Evolutionary conservation across 2,329 filamentous ascomycete species (phyloP).

Genomic region (Paecilomyces formosus): DNA sequence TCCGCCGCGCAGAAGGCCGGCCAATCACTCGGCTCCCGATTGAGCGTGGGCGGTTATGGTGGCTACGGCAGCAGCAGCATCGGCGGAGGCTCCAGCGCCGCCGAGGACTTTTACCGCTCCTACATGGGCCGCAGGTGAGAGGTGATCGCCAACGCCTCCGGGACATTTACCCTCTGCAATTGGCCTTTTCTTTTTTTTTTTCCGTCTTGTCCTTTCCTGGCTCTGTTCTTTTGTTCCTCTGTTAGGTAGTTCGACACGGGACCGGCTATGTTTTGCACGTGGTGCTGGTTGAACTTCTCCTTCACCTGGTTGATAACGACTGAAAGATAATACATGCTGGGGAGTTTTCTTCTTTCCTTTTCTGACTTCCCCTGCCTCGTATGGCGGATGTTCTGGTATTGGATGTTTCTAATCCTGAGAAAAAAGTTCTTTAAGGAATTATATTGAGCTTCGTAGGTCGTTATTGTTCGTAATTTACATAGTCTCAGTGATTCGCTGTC

Average conservation of each 20-base stretch:
- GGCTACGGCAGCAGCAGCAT: slow-evolving; percentile 40
- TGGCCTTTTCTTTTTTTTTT: slow-evolving; percentile 1
- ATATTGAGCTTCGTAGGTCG: background rate
- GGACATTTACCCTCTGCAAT: background rate
- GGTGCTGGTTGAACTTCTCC: background rate
- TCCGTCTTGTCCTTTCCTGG: background rate
- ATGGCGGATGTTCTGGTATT: background rate
- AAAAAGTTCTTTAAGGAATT: background rate
- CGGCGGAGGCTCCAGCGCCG: slow-evolving; percentile 52
- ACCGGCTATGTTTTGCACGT: background rate
- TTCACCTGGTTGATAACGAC: background rate
- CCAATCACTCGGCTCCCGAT: slow-evolving; percentile 43
- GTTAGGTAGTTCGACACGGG: slow-evolving; percentile 1
- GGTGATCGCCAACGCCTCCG: background rate
- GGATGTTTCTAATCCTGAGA: background rate
- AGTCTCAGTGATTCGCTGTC: background rate
- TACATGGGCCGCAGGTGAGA: slow-evolving; percentile 66
- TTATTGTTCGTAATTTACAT: too few relatives aligned
- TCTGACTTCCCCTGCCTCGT: background rate
- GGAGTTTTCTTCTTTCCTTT: background rate
- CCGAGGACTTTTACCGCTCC: slow-evolving; percentile 85
- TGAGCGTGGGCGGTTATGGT: slow-evolving; percentile 22
- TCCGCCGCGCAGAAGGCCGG: slow-evolving; percentile 71
- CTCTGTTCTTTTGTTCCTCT: slow-evolving; percentile 1
- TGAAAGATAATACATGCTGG: background rate